Evolutionary conservation across 192 early-diverging fungal genomes (phyloP).

Genomic region (Coemansia asiatica): DNA sequence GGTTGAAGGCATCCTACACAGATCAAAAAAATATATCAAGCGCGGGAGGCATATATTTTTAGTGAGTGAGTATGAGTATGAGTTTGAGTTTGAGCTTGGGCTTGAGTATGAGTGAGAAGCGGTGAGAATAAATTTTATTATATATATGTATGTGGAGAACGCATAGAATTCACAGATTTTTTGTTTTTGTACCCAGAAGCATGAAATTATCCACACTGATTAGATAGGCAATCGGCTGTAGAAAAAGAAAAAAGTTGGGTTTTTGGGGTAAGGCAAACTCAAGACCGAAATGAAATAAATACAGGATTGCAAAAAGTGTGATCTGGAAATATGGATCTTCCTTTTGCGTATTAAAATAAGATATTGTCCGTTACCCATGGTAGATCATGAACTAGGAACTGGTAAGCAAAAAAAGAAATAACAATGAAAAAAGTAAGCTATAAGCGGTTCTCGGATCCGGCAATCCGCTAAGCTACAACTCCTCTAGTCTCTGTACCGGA

Average conservation of each 20-base stretch:
- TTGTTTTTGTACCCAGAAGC: not conserved
- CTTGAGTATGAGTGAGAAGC: no score
- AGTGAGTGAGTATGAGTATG: no score
- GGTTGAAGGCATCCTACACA: conserved; percentile 6
- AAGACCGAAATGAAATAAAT: not conserved
- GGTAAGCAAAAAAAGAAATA: no score
- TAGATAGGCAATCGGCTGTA: no score
- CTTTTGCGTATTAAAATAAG: not conserved
- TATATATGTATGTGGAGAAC: not conserved
- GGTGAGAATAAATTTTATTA: not conserved
- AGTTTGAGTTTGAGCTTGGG: no score
- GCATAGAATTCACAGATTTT: conserved; percentile 4
- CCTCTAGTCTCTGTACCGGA: not conserved
- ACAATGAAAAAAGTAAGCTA: not conserved
- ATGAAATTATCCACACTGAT: no score
- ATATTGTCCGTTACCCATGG: not conserved
- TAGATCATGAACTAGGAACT: not conserved
- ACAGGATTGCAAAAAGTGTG: not conserved
- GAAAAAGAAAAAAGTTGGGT: no score
- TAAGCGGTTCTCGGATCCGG: not conserved
- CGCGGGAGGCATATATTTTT: no score
- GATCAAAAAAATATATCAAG: no score
- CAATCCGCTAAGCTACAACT: not conserved
- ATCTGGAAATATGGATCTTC: not conserved
- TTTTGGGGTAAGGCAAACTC: no score